Evolutionary conservation across 441 rosid genomes (phyloP), one percentile per base, ranked within the genome.

Genomic region (Hura crepitans): DNA sequence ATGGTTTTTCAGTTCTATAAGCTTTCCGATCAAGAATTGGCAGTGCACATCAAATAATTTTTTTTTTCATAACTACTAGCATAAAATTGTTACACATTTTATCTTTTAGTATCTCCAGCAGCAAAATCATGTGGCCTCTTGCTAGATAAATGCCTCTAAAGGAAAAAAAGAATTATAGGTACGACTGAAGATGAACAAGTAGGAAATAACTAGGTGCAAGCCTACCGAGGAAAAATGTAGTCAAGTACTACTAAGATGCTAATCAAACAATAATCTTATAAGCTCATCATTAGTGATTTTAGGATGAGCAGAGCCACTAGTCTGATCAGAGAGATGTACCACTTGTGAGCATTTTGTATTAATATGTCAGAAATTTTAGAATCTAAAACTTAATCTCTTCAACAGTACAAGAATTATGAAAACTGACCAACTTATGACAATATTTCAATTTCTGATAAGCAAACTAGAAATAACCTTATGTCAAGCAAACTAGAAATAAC

Each of bases 381-480:
- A 30, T 43, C 10, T 5, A 53, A 53, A 28, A 51, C 35, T 51
- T 53, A 14, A 11, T 33, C 33, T 33, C 18, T 8, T 12, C 31
- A 51, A 35, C 28, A n/a, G n/a, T 4, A 2, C 28, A 56, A 31
- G 15, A 46, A 8, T 28, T 35, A 20, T 45, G 23, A 47, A 43
- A 62, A n/a, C 37, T 35, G 6, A 45, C 22, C 27, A 72, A 33
- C 15, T 37, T 10, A 6, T 15, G 27, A 31, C 25, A 20, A 30
- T 50, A 57, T 14, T n/a, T 31, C 50, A 25, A 57, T 39, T 49
- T 53, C 35, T 31, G 20, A 50, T 35, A 62, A 42, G 39, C 28
- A 71, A 28, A 7, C 12, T 8, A 56, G 43, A 54, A 60, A 64
- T 50, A 35, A 75, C 81, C 85, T 79, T 65, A 78, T 68, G 67